phyloP scores from a whole-genome alignment of 192 early-diverging fungal species.

The Entomortierella parvispora region DNA sequence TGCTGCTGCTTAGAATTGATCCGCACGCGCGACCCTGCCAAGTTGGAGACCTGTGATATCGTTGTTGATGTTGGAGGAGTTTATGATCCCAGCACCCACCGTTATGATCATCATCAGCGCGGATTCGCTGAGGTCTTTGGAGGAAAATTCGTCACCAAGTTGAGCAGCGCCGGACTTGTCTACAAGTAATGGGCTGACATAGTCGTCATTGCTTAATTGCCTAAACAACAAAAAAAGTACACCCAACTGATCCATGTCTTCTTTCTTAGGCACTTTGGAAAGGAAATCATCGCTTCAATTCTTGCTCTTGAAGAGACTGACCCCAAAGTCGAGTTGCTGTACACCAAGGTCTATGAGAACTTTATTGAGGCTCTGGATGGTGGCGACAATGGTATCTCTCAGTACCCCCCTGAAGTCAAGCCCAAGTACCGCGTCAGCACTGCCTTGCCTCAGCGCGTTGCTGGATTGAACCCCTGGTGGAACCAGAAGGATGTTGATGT shows the following conservation, averaged over 20 bases:
- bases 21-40: constrained; percentile 85
- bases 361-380: constrained; percentile 85
- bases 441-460: constrained; percentile 81
- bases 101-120: constrained; percentile 95
- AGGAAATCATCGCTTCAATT: constrained; percentile 75
- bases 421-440: constrained; percentile 88
- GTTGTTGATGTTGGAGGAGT: constrained; percentile 96
- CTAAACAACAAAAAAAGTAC: too few relatives aligned
- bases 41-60: constrained; percentile 81
- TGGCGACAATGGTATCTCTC: constrained; percentile 91
- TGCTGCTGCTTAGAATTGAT: constrained; percentile 59
- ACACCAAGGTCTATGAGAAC: constrained; percentile 87
- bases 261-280: constrained; percentile 80
- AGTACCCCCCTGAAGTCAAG: constrained; percentile 83
- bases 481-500: constrained; percentile 85
- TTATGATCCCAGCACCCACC: constrained; percentile 78
- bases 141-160: constrained; percentile 78
- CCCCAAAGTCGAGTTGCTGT: constrained; percentile 71
- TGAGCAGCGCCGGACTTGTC: constrained; percentile 94
- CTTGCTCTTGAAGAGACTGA: constrained; percentile 63
- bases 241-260: not conserved
- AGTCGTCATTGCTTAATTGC: not conserved
- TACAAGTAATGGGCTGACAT: constrained; percentile 75
- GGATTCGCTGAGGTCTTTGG: constrained; percentile 92
- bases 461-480: constrained; percentile 94